These are phyloP conservation scores for Phycomyces blakesleeanus DNA, from an alignment of 192 early-diverging fungal genomes.

Conservation along the genomic window DNA sequence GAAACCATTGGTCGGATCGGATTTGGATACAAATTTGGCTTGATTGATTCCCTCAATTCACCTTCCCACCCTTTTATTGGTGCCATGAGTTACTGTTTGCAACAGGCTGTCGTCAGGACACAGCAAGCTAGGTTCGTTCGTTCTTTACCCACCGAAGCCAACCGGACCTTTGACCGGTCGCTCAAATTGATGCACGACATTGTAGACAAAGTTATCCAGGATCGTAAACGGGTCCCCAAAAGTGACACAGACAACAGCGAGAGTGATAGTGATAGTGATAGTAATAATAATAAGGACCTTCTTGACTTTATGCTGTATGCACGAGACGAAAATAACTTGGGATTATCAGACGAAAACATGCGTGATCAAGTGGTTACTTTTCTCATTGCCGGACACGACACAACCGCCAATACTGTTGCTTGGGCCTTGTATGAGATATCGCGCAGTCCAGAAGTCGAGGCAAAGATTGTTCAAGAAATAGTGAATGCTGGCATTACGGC, in stretches of 20 bases:
- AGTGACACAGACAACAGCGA: constrained; percentile 20
- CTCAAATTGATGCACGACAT: constrained; percentile 41
- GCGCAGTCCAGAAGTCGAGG: constrained; percentile 39
- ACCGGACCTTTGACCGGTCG: constrained; percentile 33
- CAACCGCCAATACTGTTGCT: constrained; percentile 49
- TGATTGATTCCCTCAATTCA: constrained; percentile 19
- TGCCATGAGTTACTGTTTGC: constrained; percentile 37
- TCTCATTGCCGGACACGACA: constrained; percentile 54
- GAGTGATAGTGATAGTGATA: too few species aligned
- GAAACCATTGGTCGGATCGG: constrained; percentile 53
- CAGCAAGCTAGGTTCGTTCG: constrained; percentile 39
- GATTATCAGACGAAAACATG: constrained; percentile 43
- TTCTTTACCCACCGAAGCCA: constrained; percentile 38
- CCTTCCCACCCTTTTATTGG: constrained; percentile 29
- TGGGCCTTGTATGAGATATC: constrained; percentile 49
- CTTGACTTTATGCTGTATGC: constrained; percentile 57
- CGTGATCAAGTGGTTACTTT: constrained; percentile 63
- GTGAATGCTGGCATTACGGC: constrained; percentile 38
- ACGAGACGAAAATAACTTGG: constrained; percentile 31
- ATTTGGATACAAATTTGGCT: constrained; percentile 51
- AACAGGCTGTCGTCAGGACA: constrained; percentile 28
- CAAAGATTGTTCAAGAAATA: constrained; percentile 46
- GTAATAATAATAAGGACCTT: too few species aligned
- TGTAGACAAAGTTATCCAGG: constrained; percentile 49
- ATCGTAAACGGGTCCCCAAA: constrained; percentile 38